These are phyloP conservation scores for Sungouiozyma intestinalis DNA, from an alignment of 805 yeast species.

Conservation along the genomic window DNA sequence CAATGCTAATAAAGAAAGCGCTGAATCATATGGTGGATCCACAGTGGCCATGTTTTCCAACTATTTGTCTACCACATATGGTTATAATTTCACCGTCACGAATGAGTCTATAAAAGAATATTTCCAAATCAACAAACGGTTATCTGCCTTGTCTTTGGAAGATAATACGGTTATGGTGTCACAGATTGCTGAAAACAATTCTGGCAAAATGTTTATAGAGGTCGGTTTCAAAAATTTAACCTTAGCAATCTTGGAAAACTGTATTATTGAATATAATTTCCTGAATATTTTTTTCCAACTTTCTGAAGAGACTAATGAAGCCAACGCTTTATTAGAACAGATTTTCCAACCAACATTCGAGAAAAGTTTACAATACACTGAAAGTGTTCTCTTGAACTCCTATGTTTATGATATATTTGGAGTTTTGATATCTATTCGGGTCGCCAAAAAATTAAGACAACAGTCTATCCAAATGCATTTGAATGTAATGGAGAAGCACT, in stretches of 20 bases:
- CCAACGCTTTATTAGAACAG: constrained; percentile 37
- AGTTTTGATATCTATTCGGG: constrained; percentile 59
- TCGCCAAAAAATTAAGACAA: constrained; percentile 53
- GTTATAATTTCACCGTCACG: constrained; percentile 8
- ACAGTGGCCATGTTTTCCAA: constrained; percentile 21
- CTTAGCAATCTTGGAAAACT: constrained; percentile 64
- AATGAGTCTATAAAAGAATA: constrained; percentile 40
- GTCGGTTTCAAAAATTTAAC: constrained; percentile 63
- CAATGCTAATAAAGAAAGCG: constrained; percentile 7
- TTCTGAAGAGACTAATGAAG: constrained; percentile 32
- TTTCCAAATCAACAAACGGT: constrained; percentile 46
- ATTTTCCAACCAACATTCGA: constrained; percentile 46
- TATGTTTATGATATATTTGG: constrained; percentile 67
- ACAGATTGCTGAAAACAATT: constrained; percentile 74
- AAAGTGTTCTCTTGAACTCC: constrained; percentile 24
- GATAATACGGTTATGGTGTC: constrained; percentile 64
- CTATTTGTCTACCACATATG: constrained; percentile 17
- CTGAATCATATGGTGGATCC: constrained; percentile 7
- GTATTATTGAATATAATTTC: constrained; percentile 65
- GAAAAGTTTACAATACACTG: constrained; percentile 40
- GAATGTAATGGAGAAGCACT: constrained; percentile 57
- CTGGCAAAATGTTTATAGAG: constrained; percentile 59
- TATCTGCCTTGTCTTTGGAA: constrained; percentile 43
- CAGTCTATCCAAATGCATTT: constrained; percentile 59
- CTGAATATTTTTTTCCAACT: constrained; percentile 58